Base-by-base conservation (phyloP, 345 rosid species). In the Gossypium turneri region DNA sequence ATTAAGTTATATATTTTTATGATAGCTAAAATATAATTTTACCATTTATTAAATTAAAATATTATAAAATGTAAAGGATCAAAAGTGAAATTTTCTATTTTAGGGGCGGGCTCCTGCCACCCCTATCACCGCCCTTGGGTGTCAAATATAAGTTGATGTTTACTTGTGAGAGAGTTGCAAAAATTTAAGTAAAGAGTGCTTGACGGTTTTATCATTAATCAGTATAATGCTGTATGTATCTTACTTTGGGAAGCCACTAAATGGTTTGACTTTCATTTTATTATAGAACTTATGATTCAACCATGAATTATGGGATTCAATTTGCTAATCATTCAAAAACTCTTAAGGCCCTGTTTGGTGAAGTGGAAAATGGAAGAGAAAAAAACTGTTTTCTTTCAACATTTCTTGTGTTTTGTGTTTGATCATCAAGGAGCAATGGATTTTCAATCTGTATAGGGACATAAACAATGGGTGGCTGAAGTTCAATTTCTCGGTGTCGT, bases 391-490 rank as follows among this genome's bases (percentile, higher is more conserved):
- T 63, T 63, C 48, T 22, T 17, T 38, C 24, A 63, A 63, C 13
- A 12, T 38, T 63, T 63, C 45, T 63, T 38, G 48, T 63, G 4
- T 59, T 59, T 59, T 59, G 3, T 59, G 24, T n/a, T 63, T 63
- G 67, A 63, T 17, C 48, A 17, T 17, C 48, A 63, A 38, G 24
- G 67, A 38, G 41, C 7, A 34, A 34, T 34, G 29, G 25, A 25
- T 16, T 73, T 22, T 62, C 56, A 60, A 60, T 70, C 77, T 67
- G 34, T 64, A 2, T 29, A 94, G 98, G 98, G 98, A 76, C 97
- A 92, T 76, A 94, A 90, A 82, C 92, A 94, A 81, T 92, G 97
- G 97, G 81, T 92, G 57, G 90, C 96, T 19, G 98, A 94, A 73
- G 96, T 94, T 73, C 90, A 90, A 77, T 90, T 92, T 79, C 93